Evolutionary conservation across 192 early-diverging fungal species (phyloP).

Genomic region (Pecoramyces ruminantium): DNA sequence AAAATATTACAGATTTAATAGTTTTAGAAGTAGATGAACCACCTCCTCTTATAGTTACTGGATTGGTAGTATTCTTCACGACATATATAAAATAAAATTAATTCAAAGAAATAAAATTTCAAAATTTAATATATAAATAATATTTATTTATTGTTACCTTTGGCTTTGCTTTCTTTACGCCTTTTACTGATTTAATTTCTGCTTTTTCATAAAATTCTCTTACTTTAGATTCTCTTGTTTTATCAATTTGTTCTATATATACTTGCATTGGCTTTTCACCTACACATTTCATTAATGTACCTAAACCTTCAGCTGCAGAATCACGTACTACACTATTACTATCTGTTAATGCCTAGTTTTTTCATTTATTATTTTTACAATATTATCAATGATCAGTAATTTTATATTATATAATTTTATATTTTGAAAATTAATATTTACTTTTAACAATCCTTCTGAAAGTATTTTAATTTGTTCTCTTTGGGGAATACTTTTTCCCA

Average conservation of each 20-base stretch:
- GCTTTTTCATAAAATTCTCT: slow-evolving; percentile 79
- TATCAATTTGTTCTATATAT: slow-evolving; percentile 69
- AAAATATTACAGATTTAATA: background rate
- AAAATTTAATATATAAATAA: too few relatives aligned
- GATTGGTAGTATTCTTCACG: too few relatives aligned
- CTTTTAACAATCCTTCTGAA: slow-evolving; percentile 54
- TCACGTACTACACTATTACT: slow-evolving; percentile 68
- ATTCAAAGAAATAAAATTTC: too few relatives aligned
- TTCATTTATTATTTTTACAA: too few relatives aligned
- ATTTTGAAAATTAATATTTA: too few relatives aligned
- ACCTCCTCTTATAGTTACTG: background rate
- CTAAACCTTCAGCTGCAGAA: slow-evolving; percentile 65
- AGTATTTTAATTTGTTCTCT: slow-evolving; percentile 69
- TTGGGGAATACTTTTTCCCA: slow-evolving; percentile 43
- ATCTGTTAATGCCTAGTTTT: slow-evolving; percentile 55
- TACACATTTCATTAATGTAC: slow-evolving; percentile 74
- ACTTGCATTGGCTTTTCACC: slow-evolving; percentile 56
- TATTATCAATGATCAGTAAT: too few relatives aligned
- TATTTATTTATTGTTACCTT: background rate
- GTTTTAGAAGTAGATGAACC: background rate
- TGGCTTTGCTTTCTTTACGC: background rate
- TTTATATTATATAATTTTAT: too few relatives aligned
- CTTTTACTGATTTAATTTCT: slow-evolving; percentile 34
- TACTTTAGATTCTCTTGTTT: slow-evolving; percentile 73
- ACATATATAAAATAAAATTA: too few relatives aligned